Evolutionary conservation across 345 rosid genomes (phyloP).

Genomic region (thale cress (Arabidopsis thaliana)): DNA sequence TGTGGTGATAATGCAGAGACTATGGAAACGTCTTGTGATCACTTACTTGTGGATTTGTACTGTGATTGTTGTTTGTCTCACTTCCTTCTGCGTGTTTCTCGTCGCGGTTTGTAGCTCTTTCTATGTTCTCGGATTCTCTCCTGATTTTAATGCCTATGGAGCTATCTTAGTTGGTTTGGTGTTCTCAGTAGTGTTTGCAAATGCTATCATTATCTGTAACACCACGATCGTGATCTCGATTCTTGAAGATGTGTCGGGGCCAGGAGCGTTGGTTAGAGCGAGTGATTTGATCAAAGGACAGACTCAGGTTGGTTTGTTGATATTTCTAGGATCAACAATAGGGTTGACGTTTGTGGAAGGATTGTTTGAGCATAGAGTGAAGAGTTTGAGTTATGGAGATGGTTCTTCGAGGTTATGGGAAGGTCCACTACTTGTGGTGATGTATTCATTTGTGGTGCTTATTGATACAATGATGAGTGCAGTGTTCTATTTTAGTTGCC

Average conservation of each 20-base stretch:
- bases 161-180: conserved; percentile 60
- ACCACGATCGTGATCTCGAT: conserved; percentile 72
- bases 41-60: conserved; percentile 77
- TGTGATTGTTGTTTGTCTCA: conserved; percentile 66
- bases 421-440: conserved; percentile 82
- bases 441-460: conserved; percentile 89
- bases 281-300: conserved; percentile 77
- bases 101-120: conserved; percentile 58
- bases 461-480: conserved; percentile 86
- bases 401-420: conserved; percentile 95
- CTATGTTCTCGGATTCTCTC: conserved; percentile 59
- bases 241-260: conserved; percentile 88
- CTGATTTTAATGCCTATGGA: conserved; percentile 62
- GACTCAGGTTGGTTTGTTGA: conserved; percentile 87
- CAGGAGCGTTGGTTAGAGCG: conserved; percentile 68
- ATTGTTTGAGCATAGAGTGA: conserved; percentile 91
- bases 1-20: conserved; percentile 49
- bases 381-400: conserved; percentile 85
- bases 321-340: conserved; percentile 82
- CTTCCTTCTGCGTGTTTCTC: conserved; percentile 68
- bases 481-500: conserved; percentile 90
- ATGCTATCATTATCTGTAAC: conserved; percentile 73
- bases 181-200: conserved; percentile 86
- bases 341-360: conserved; percentile 82
- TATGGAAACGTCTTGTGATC: conserved; percentile 68